Conservation (phyloP, 1,284 basidiomycete species). For the Ganoderma sp. region DNA sequence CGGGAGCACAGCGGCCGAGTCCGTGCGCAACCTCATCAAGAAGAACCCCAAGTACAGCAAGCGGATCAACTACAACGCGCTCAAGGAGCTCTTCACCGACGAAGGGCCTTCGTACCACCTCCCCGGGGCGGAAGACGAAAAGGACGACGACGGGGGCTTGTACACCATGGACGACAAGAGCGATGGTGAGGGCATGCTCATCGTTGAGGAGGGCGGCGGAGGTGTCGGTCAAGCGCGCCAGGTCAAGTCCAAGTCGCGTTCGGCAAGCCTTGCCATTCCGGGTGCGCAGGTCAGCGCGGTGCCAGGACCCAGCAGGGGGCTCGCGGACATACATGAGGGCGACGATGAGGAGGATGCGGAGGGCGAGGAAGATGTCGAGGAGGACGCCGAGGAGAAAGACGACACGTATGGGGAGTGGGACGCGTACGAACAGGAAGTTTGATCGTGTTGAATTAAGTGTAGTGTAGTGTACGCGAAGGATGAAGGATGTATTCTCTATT, state of each 20-base stretch:
- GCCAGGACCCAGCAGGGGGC: conserved; percentile 21
- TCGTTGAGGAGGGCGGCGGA: conserved; percentile 53
- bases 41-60: conserved; percentile 86
- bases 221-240: conserved; percentile 38
- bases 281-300: conserved; percentile 12
- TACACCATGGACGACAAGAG: conserved; percentile 59
- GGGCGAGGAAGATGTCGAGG: conserved; percentile 40
- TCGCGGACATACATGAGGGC: conserved; percentile 29
- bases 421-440: conserved; percentile 53
- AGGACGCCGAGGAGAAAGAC: conserved; percentile 43
- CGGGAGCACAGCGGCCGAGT: conserved; percentile 79
- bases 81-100: conserved; percentile 76
- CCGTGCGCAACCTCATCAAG: conserved; percentile 80
- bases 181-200: conserved; percentile 53
- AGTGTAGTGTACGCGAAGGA: neutral
- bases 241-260: conserved; percentile 31
- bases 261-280: conserved; percentile 21
- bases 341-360: conserved; percentile 36
- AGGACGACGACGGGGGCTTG: conserved; percentile 39
- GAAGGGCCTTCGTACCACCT: conserved; percentile 44
- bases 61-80: conserved; percentile 88
- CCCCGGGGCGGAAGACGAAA: conserved; percentile 43
- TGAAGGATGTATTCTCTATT: too few relatives aligned
- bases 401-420: conserved; percentile 48
- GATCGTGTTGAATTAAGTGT: conserved; percentile 13